These are phyloP conservation scores for Penicillium pancosmium DNA, from an alignment of 495 filamentous ascomycete genomes.

Conservation along the genomic window DNA sequence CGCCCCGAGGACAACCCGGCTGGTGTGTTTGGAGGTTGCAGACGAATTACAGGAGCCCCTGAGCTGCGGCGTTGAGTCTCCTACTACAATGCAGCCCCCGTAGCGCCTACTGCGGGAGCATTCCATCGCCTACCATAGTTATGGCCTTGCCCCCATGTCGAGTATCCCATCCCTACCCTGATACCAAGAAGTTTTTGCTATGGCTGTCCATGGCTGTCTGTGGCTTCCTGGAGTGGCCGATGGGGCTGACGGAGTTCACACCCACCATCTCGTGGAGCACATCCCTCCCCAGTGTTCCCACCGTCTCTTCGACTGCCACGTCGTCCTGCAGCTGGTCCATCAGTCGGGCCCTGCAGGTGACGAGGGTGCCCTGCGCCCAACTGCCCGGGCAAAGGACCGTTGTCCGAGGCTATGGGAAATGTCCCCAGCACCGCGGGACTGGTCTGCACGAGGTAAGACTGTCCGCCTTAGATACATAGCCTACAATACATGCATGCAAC, in stretches of 20 bases:
- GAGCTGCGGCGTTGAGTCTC: neutral
- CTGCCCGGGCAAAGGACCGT: conserved; percentile 6
- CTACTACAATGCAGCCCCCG: neutral
- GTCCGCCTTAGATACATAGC: neutral
- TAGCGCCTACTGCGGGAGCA: conserved; percentile 2
- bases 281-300: conserved; percentile 10
- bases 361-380: conserved; percentile 6
- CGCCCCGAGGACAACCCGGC: conserved; percentile 27
- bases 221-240: neutral
- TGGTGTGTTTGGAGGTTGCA: conserved; percentile 1
- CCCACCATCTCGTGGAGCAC: conserved; percentile 10
- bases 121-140: neutral
- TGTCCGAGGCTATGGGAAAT: conserved; percentile 3
- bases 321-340: conserved; percentile 21
- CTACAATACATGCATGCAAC: neutral
- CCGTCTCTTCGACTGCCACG: conserved; percentile 26
- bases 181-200: neutral
- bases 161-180: neutral
- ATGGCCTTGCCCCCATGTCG: neutral
- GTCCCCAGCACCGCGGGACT: neutral
- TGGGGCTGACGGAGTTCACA: conserved; percentile 3
- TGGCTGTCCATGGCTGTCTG: neutral
- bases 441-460: neutral
- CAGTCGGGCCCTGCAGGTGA: conserved; percentile 29
- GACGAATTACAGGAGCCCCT: neutral